Evolutionary conservation across 306 rosid species (phyloP), one percentile per base, ranked within the genome.

Genomic region (Lagenaria siceraria): DNA sequence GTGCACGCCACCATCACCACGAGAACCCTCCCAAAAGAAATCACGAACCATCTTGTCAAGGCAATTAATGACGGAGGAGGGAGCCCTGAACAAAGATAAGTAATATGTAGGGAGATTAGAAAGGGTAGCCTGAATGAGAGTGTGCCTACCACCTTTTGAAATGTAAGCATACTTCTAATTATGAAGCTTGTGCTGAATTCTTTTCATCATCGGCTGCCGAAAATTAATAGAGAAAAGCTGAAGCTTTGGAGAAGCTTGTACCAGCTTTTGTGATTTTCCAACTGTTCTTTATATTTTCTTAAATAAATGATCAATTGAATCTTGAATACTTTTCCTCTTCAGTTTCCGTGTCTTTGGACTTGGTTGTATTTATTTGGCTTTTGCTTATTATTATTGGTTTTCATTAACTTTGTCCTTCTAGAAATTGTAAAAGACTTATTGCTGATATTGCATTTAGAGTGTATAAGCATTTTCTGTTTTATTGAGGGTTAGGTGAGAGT

Each of bases 201-300:
- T n/a, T n/a, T n/a, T n/a, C n/a, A n/a, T n/a, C n/a, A n/a, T n/a
- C n/a, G n/a, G n/a, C n/a, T n/a, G n/a, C n/a, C n/a, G n/a, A n/a
- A n/a, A n/a, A n/a, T n/a, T n/a, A n/a, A n/a, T n/a, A n/a, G n/a
- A n/a, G n/a, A n/a, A n/a, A 2, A 29, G 33, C 52, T 46, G 35
- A 42, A 69, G 55, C 36, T 12, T 42, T 69, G 75, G 24, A 69
- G 36, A 70, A 70, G n/a, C 36, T 70, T 25, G 36, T 51, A 7
- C 19, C 13, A 8, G 56, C n/a, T 22, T 69, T 70, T 38, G 36
- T 68, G 55, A 70, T 24, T 42, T 69, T 70, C 36, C 55, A 42
- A 43, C 31, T 68, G 74, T 21, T 68, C 74, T 43, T 38, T 68
- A 68, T 68, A 68, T 68, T 68, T 68, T n/a, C n/a, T 21, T 42